Base-by-base conservation (phyloP, 2,329 filamentous ascomycete genomes). In the Clonostachys solani region DNA sequence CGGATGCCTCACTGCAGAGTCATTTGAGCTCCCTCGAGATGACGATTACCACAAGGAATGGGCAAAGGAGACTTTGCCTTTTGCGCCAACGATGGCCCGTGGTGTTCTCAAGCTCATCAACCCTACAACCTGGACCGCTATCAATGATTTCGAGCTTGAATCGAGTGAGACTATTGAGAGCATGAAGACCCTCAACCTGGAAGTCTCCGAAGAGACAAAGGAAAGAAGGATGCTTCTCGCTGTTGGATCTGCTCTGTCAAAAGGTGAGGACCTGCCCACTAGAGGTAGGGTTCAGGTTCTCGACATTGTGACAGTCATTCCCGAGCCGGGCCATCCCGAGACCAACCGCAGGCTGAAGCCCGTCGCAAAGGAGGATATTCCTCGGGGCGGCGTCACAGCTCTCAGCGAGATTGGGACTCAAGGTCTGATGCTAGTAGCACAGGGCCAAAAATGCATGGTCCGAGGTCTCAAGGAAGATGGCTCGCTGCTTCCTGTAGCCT, bases 381-480 rank as follows among this genome's bases (percentile, higher is more conserved):
- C 82, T n/a, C 88, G 94, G 44, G 94, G 94, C 10, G 90, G 90
- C 5, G 89, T 99, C 19, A 96, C 92, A 13, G 87, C 89, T 0
- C 67, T 99, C 12, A 90, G 87, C 1, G 86, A 88, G 52, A 86
- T 95, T 47, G 92, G 89, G 40, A 90, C 85, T 0, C 91, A 94
- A 66, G 94, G 88, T 2, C 90, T 92, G 55, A 83, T 95, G 76
- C 84, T 94, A 51, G 88, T 88, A 38, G 91, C 92, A 0, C 94
- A 99, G 62, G 94, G 94, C 1, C 92, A 96, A 60, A 99, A 99
- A 67, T 92, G 91, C 64, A 95, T 99, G 87, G 91, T 99, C 2
- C 80, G 94, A 49, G 94, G 94, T 38, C 77, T 99, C 4, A 96
- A 96, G 64, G 94, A 99, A 65, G 94, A 99, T 61, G 90, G 92